Evolutionary conservation across 306 rosid species (phyloP).

Genomic region (Malus sieversii): DNA sequence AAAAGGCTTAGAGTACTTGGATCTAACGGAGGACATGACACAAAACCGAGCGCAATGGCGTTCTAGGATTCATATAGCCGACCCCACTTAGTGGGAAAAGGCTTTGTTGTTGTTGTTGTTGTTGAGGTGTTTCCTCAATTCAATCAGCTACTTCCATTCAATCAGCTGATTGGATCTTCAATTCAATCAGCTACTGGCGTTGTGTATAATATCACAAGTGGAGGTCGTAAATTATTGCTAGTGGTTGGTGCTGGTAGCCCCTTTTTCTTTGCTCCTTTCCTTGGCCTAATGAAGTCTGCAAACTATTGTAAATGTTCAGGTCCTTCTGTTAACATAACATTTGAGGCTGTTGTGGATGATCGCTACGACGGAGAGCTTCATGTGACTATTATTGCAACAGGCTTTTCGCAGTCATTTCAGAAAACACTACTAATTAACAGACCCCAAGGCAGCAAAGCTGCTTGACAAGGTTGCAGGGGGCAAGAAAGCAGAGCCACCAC

Average conservation of each 20-base stretch:
- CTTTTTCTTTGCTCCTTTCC: not conserved
- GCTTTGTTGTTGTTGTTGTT: too few species aligned
- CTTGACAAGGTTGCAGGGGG: slow-evolving; percentile 50
- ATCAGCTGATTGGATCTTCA: slow-evolving; percentile 71
- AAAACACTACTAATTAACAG: slow-evolving; percentile 57
- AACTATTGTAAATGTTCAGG: slow-evolving; percentile 36
- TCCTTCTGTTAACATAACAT: slow-evolving; percentile 93
- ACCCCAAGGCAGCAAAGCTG: slow-evolving; percentile 76
- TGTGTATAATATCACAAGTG: slow-evolving; percentile 94
- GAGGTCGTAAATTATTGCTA: slow-evolving; percentile 5
- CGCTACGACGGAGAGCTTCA: slow-evolving; percentile 89
- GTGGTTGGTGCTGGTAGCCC: not conserved
- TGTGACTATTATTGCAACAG: slow-evolving; percentile 88
- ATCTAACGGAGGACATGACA: too few species aligned
- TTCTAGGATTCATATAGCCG: too few species aligned
- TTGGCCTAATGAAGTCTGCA: not conserved
- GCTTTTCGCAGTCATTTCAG: slow-evolving; percentile 90
- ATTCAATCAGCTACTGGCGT: slow-evolving; percentile 97
- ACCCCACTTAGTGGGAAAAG: too few species aligned
- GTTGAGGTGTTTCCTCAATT: slow-evolving; percentile 61
- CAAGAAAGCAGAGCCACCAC: slow-evolving; percentile 64
- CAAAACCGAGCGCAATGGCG: too few species aligned
- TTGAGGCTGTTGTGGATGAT: slow-evolving; percentile 93
- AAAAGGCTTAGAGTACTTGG: too few species aligned
- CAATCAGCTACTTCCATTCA: too few species aligned